Conservation (phyloP, 176 grass and related monocot genomes). For the Puccinellia tenuiflora region DNA sequence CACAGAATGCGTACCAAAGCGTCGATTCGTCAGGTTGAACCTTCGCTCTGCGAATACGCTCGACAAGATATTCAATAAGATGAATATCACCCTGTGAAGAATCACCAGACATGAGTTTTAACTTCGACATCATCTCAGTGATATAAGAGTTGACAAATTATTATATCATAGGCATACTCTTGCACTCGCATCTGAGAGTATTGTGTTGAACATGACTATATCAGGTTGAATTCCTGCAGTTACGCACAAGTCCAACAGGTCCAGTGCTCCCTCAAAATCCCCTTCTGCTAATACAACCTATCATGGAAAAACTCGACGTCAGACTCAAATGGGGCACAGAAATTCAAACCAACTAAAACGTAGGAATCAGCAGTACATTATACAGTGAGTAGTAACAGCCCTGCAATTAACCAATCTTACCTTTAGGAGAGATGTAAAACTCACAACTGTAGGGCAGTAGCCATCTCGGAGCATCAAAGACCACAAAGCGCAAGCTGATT, state of each 20-base stretch:
- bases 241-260: slow-evolving; percentile 41
- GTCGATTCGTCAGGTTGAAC: slow-evolving; percentile 64
- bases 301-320: slow-evolving; percentile 23
- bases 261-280: slow-evolving; percentile 61
- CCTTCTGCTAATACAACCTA: slow-evolving; percentile 68
- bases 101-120: slow-evolving; percentile 20
- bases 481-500: slow-evolving; percentile 54
- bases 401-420: slow-evolving; percentile 12
- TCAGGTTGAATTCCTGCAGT: slow-evolving; percentile 54
- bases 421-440: slow-evolving; percentile 59
- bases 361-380: slow-evolving; percentile 6
- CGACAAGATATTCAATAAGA: slow-evolving; percentile 61
- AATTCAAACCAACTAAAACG: slow-evolving; percentile 19
- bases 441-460: slow-evolving; percentile 39
- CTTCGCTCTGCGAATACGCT: slow-evolving; percentile 47
- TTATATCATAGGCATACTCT: slow-evolving; percentile 37
- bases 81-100: slow-evolving; percentile 68
- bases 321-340: not conserved
- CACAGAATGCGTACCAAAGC: slow-evolving; percentile 55
- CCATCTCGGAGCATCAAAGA: slow-evolving; percentile 85
- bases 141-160: not conserved
- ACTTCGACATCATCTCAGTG: slow-evolving; percentile 1
- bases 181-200: slow-evolving; percentile 50
- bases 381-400: not conserved
- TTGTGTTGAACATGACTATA: slow-evolving; percentile 57